Conservation (phyloP, 2,329 filamentous ascomycete genomes). For the Cladosporium halotolerans region DNA sequence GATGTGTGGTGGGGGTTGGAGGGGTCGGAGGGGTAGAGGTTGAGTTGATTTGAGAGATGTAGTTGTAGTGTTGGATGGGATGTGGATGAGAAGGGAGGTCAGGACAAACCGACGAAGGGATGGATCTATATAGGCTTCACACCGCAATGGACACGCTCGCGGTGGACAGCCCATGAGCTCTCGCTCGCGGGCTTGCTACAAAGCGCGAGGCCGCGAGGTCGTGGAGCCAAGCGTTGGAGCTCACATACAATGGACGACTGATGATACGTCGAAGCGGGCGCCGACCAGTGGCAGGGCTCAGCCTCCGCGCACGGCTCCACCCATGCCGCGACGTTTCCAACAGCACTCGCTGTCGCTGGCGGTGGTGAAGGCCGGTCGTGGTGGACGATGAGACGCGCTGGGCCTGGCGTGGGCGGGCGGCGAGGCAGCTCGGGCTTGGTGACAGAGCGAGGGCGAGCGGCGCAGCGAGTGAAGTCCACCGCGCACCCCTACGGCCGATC, state of each 20-base stretch:
- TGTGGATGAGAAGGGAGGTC: slow-evolving; percentile 6
- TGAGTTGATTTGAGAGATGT: slow-evolving; percentile 3
- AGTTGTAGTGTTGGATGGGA: slow-evolving; percentile 8
- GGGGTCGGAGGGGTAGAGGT: neutral
- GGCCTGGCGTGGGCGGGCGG: neutral
- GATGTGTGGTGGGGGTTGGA: slow-evolving; percentile 22
- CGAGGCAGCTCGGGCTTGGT: slow-evolving; percentile 7
- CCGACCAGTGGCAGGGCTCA: neutral
- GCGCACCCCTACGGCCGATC: neutral
- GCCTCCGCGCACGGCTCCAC: slow-evolving; percentile 10
- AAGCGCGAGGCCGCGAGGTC: slow-evolving; percentile 11
- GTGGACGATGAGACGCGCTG: slow-evolving; percentile 5
- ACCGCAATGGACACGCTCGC: too few relatives aligned
- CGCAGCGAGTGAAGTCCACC: neutral
- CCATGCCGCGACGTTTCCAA: neutral
- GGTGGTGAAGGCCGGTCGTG: slow-evolving; percentile 1
- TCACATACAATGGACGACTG: slow-evolving; percentile 2
- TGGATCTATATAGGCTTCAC: slow-evolving; percentile 4
- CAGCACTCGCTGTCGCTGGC: neutral
- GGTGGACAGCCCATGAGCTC: neutral
- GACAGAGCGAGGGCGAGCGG: slow-evolving; percentile 12
- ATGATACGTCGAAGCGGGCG: slow-evolving; percentile 7
- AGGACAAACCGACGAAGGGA: neutral
- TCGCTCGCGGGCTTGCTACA: neutral
- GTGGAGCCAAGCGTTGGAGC: slow-evolving; percentile 7